Evolutionary conservation across 805 yeast species (phyloP), one percentile per base, ranked within the genome.

Genomic region (Saccharomycopsis javanensis): DNA sequence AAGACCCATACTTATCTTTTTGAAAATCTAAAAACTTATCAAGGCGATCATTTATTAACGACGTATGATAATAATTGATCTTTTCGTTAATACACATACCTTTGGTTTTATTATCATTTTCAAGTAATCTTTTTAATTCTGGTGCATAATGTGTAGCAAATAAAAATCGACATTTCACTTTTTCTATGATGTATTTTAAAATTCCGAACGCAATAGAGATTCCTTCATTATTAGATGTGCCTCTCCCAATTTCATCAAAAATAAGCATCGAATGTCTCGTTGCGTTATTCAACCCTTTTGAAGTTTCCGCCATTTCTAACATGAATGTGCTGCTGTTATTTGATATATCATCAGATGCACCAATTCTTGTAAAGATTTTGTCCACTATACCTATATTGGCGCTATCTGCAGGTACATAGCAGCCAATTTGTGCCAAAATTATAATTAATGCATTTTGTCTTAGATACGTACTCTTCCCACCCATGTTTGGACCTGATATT

Each of bases 401-500:
- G 6, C 67, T 63, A 13, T 72, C 71, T 51, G 90, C 86, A 1
- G 95, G 92, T 13, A 86, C 80, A 68, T 75, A 85, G 20, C 85
- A 79, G 0, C 95, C 95, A 53, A 85, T 79, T 66, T 86, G 95
- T 0, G 87, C 82, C 71, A 86, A 70, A 27, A 86, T 81, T 2
- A 79, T 81, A 50, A 85, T 77, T 4, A 86, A 66, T 0, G 91
- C 94, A 63, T 85, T 81, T 57, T 86, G 91, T 60, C 88, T 76
- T 48, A 86, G 76, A 65, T 81, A 85, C 1, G 90, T 84, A 5
- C 90, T 84, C 65, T 86, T 86, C 6, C 94, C 94, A 5, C 92
- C 92, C 92, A 86, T 86, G 65, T 88, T 88, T 0, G 96, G 96
- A 0, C 96, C 96, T 0, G 96, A 85, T n/a, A 88, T 80, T 16